Evolutionary conservation across 768 basidiomycete genomes (phyloP), one percentile per base, ranked within the genome.

Genomic region (Neoboletus magnificus): DNA sequence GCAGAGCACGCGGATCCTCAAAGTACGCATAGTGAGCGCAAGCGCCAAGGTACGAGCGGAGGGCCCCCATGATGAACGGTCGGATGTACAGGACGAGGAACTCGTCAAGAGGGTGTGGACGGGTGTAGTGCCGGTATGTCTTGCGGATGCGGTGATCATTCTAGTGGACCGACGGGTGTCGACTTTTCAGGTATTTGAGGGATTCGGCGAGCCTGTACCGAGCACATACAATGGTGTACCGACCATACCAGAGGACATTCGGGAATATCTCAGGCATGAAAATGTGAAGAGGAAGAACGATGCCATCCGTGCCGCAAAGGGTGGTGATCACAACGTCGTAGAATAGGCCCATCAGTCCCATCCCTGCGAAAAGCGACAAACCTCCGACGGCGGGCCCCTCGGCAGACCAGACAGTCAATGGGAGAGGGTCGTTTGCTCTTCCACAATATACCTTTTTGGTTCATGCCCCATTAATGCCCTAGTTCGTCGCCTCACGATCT

Each of bases 251-350:
- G 63, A 58, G 12, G 58, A 57, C 10, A 65, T 68, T 7, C 52
- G 66, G 42, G 63, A 58, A 27, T 48, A 65, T n/a, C 11, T 68
- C 25, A 62, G 63, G 39, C 55, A 10, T 36, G 60, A 67, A 37
- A 66, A 66, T 29, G 35, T 57, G 48, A 68, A 39, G 47, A 60
- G 63, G 43, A 66, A 67, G 58, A 66, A 58, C n/a, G 46, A 59
- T 18, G 66, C 66, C 15, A 53, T 57, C 46, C 53, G 40, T 32
- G 66, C 55, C 5, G 63, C 65, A 7, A 66, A 57, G 32, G 56
- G 37, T 78, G 68, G 59, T 78, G 80, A 58, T 82, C 29, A 52
- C 7, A 10, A n/a, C 20, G 11, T 46, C 18, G 50, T 49, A 37
- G 40, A 52, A 32, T 52, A 47, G 13, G 23, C n/a, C n/a, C 5